phyloP scores from a whole-genome alignment of 2,329 filamentous ascomycete genomes.

The Trichoderma sp. region DNA sequence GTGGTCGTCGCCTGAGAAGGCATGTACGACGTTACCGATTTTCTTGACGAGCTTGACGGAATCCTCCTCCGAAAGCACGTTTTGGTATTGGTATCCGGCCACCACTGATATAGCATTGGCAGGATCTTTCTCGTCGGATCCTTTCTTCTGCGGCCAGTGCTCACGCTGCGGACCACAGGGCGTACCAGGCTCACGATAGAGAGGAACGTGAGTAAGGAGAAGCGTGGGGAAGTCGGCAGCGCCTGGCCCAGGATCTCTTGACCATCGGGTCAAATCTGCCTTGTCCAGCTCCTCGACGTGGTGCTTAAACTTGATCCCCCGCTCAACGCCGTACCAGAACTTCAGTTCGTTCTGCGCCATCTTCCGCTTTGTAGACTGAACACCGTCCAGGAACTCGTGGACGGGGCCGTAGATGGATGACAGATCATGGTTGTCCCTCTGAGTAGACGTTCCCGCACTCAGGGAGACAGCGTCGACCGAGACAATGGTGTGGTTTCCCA shows the following conservation, averaged over 20 bases:
- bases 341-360: constrained; percentile 68
- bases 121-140: constrained; percentile 62
- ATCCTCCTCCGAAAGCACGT: constrained; percentile 76
- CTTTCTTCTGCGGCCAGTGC: constrained; percentile 69
- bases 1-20: constrained; percentile 96
- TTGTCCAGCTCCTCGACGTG: constrained; percentile 55
- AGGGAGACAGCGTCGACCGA: constrained; percentile 86
- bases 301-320: constrained; percentile 56
- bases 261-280: constrained; percentile 34
- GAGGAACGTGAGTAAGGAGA: constrained; percentile 84
- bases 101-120: constrained; percentile 75
- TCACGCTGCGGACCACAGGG: constrained; percentile 87
- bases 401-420: constrained; percentile 71
- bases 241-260: constrained; percentile 42
- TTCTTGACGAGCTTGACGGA: constrained; percentile 73
- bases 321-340: constrained; percentile 58
- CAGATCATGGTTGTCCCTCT: constrained; percentile 51
- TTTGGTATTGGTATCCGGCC: constrained; percentile 92
- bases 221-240: constrained; percentile 75
- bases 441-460: constrained; percentile 62
- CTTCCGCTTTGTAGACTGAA: constrained; percentile 63
- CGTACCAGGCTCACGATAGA: constrained; percentile 78
- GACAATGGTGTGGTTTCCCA: constrained; percentile 94
- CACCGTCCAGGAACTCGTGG: constrained; percentile 69
- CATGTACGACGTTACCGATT: constrained; percentile 76